phyloP scores from a whole-genome alignment of 140 eudicot species.

The Flaveria floridana region DNA sequence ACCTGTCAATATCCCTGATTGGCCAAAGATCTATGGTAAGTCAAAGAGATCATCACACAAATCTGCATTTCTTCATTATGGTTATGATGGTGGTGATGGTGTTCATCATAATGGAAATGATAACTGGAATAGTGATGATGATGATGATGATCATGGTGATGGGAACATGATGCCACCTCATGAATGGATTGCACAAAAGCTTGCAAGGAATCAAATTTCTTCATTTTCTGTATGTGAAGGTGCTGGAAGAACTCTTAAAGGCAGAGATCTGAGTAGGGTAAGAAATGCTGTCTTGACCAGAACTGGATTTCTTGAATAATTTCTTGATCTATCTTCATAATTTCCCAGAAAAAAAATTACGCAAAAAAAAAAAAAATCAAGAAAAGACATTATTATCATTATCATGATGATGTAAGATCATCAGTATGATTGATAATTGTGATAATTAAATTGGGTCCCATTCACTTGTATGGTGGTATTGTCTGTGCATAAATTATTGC shows the following conservation, averaged over 20 bases:
- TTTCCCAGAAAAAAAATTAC: slow-evolving; percentile 23
- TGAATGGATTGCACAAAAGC: slow-evolving; percentile 79
- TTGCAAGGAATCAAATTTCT: slow-evolving; percentile 60
- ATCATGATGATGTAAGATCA: slow-evolving; percentile 48
- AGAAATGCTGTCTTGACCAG: slow-evolving; percentile 68
- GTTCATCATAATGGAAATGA: slow-evolving; percentile 23
- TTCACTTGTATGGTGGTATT: slow-evolving; percentile 34
- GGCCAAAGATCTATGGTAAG: slow-evolving; percentile 78
- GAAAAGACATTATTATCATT: slow-evolving; percentile 28
- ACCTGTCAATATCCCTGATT: slow-evolving; percentile 73
- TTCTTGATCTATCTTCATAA: slow-evolving; percentile 28
- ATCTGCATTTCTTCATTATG: slow-evolving; percentile 41
- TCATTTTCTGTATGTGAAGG: slow-evolving; percentile 93
- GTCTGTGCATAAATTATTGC: slow-evolving; percentile 38
- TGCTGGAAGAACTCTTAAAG: slow-evolving; percentile 87
- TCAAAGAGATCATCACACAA: slow-evolving; percentile 37
- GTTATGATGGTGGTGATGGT: slow-evolving; percentile 27
- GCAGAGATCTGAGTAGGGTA: slow-evolving; percentile 87
- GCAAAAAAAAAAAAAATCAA: slow-evolving; percentile 13
- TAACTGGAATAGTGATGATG: slow-evolving; percentile 43
- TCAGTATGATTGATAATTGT: slow-evolving; percentile 44
- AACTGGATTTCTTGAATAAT: slow-evolving; percentile 82
- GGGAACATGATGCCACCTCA: slow-evolving; percentile 71
- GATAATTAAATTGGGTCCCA: slow-evolving; percentile 42
- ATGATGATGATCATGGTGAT: slow-evolving; percentile 33